A percentile compares a stretch with the other conserved stretches of the same genome.
phyloP scores from a whole-genome alignment of 225 moss, liverwort and hornwort species.

The Neckera pumila region DNA sequence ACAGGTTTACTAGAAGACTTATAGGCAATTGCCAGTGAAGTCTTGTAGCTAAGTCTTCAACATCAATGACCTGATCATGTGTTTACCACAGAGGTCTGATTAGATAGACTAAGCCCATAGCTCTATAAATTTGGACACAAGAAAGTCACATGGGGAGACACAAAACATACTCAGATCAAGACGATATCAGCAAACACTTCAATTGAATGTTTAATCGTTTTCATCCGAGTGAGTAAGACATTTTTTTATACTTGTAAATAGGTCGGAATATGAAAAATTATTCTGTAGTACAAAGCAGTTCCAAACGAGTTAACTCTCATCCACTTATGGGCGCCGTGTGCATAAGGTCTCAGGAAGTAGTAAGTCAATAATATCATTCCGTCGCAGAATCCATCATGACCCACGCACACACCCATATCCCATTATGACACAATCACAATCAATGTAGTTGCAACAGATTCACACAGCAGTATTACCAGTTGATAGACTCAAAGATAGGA shows the following conservation, averaged over 20 bases:
- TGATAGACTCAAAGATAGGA: neutral
- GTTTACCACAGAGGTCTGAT: constrained; percentile 27
- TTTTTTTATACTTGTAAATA: neutral
- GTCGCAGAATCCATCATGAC: neutral
- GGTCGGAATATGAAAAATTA: neutral
- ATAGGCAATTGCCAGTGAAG: constrained; percentile 50
- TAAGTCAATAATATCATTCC: neutral
- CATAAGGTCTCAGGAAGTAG: neutral
- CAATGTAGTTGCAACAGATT: neutral
- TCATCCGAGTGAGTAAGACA: neutral
- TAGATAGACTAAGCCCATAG: constrained; percentile 8
- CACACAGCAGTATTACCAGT: neutral
- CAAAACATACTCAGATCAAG: neutral
- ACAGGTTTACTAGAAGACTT: constrained; percentile 37
- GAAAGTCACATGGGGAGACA: neutral
- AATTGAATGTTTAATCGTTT: neutral
- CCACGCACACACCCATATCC: neutral
- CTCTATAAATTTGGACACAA: constrained; percentile 2
- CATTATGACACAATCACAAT: neutral
- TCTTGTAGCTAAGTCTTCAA: constrained; percentile 42
- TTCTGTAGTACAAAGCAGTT: neutral
- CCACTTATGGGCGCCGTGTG: neutral
- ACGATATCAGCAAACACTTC: neutral
- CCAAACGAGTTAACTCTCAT: neutral
- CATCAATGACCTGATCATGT: constrained; percentile 36